These are phyloP conservation scores for Saccharomyces cerevisiae DNA, from an alignment of 805 yeast genomes.

Conservation along the genomic window DNA sequence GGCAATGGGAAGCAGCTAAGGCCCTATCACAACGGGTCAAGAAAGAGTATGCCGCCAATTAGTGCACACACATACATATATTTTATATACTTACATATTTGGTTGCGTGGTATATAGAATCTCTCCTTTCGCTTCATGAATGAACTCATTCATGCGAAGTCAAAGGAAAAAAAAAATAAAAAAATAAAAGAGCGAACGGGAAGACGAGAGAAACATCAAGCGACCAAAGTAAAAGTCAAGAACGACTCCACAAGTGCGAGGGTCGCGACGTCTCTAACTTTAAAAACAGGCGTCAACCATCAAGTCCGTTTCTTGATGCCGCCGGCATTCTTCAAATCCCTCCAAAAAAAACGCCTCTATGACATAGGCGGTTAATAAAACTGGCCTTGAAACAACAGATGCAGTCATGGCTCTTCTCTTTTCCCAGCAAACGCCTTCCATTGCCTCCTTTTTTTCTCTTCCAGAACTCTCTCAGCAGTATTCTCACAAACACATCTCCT, in stretches of 20 bases:
- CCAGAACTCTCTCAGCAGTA: not conserved
- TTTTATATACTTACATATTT: not conserved
- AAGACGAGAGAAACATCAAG: slow-evolving; percentile 27
- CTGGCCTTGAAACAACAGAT: not conserved
- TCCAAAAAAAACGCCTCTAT: not conserved
- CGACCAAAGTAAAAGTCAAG: slow-evolving; percentile 8
- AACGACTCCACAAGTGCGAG: slow-evolving; percentile 19
- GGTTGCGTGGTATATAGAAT: not conserved
- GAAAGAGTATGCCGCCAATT: not conserved
- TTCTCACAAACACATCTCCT: not conserved
- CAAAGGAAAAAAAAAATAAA: slow-evolving; percentile 13
- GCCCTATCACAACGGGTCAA: not conserved
- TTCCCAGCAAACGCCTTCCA: not conserved
- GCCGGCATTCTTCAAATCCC: not conserved
- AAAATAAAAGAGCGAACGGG: slow-evolving; percentile 15
- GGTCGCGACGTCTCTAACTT: slow-evolving; percentile 26
- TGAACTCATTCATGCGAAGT: slow-evolving; percentile 23
- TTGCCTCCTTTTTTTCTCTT: not conserved
- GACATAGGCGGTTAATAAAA: not conserved
- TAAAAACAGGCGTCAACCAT: not conserved
- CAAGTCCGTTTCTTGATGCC: not conserved
- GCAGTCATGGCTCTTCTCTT: not conserved
- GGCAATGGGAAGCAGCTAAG: not conserved
- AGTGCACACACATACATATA: not conserved
- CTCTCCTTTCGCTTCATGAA: slow-evolving; percentile 5